Evolutionary conservation across 2,329 filamentous ascomycete species (phyloP).

Genomic region (Ophiostoma populinum): DNA sequence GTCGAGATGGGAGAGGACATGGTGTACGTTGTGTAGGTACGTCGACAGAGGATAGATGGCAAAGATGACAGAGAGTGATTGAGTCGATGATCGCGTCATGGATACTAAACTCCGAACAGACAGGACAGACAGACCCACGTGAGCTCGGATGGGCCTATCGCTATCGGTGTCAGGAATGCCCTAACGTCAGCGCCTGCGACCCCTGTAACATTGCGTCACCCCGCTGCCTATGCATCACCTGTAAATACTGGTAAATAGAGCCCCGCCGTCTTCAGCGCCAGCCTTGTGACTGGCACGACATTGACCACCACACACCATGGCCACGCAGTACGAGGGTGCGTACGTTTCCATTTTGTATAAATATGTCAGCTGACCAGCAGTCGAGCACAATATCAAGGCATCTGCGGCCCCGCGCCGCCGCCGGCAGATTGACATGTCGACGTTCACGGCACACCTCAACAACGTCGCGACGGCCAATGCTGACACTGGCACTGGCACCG

Average conservation of each 20-base stretch:
- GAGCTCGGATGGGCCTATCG: too few species aligned
- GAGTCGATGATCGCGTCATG: too few species aligned
- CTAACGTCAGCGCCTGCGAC: too few species aligned
- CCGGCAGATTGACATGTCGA: constrained; percentile 46
- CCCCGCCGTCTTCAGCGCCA: too few species aligned
- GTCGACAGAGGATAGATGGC: not conserved
- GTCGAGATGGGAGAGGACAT: constrained; percentile 6
- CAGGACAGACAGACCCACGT: too few species aligned
- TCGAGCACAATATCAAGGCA: constrained; percentile 46
- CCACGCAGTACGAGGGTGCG: constrained; percentile 39
- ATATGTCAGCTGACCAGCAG: constrained; percentile 18
- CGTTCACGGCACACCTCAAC: constrained; percentile 40
- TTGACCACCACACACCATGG: constrained; percentile 22
- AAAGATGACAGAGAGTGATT: too few species aligned
- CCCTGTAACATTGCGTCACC: too few species aligned
- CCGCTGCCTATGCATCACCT: too few species aligned
- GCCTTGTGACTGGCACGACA: too few species aligned
- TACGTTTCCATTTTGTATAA: not conserved
- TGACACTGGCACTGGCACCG: not conserved
- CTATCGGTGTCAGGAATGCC: too few species aligned
- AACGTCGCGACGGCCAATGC: constrained; percentile 26
- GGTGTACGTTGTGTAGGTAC: not conserved
- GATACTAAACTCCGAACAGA: too few species aligned
- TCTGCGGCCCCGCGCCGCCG: constrained; percentile 23
- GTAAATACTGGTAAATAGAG: too few species aligned